A percentile compares a stretch with the other conserved stretches of the same genome.
phyloP scores from a whole-genome alignment of 805 yeast species.

The Priceomyces haplophilus region DNA sequence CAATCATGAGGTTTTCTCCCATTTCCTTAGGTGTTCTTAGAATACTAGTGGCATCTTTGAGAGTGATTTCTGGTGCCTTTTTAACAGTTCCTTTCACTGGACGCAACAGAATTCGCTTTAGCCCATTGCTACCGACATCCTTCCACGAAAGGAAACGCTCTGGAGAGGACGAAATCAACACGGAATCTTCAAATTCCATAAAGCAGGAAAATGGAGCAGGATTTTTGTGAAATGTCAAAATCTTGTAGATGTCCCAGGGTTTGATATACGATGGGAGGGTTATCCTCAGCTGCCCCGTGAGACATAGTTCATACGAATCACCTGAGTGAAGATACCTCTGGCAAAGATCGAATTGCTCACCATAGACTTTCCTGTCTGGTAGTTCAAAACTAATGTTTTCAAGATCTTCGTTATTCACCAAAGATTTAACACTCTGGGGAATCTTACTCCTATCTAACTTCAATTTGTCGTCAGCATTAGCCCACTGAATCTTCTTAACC shows the following conservation, averaged over 20 bases:
- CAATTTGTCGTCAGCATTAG: conserved; percentile 7
- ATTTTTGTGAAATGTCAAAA: conserved; percentile 58
- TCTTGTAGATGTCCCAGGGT: conserved; percentile 81
- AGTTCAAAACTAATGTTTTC: conserved; percentile 34
- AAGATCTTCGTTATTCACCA: conserved; percentile 18
- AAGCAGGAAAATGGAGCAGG: conserved; percentile 93
- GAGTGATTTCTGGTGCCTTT: conserved; percentile 53
- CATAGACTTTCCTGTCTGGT: conserved; percentile 57
- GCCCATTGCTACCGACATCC: conserved; percentile 24
- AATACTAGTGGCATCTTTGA: conserved; percentile 58
- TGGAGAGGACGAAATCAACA: conserved; percentile 84
- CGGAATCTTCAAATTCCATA: conserved; percentile 62
- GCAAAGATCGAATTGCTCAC: conserved; percentile 55
- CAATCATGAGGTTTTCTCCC: conserved; percentile 96
- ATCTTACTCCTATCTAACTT: conserved; percentile 18
- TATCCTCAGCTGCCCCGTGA: conserved; percentile 72
- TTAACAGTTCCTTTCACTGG: conserved; percentile 96
- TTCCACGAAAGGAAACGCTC: conserved; percentile 88
- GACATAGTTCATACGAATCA: conserved; percentile 90
- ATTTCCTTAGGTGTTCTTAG: conserved; percentile 85
- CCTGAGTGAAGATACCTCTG: conserved; percentile 71
- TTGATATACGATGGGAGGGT: conserved; percentile 45
- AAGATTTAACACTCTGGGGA: conserved; percentile 23
- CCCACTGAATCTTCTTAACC: conserved; percentile 8
- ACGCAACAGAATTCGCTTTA: conserved; percentile 65